These are phyloP conservation scores for Lipomyces orientalis DNA, from an alignment of 805 yeast species.

Conservation along the genomic window DNA sequence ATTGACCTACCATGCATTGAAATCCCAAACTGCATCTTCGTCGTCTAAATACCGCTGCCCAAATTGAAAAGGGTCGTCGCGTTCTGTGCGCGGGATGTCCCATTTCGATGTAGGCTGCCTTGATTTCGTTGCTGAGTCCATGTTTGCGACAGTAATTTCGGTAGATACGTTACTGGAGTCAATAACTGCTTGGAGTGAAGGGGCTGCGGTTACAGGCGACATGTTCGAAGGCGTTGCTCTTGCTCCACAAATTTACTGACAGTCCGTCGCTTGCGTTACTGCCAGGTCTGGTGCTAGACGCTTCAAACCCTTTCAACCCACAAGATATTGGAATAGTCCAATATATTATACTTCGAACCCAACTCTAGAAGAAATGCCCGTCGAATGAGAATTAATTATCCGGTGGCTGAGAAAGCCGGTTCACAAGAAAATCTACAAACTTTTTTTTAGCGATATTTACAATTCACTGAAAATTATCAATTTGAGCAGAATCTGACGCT, in stretches of 20 bases:
- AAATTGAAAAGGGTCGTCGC: constrained; percentile 73
- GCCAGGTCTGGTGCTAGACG: too few species aligned
- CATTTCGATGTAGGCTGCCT: constrained; percentile 16
- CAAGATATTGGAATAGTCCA: too few species aligned
- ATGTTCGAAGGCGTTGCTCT: background rate
- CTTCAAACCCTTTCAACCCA: too few species aligned
- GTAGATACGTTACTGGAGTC: background rate
- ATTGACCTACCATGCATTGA: constrained; percentile 75
- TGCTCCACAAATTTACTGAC: background rate
- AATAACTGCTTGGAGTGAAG: background rate
- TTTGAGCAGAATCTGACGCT: too few species aligned
- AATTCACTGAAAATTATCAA: too few species aligned
- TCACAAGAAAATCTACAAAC: too few species aligned
- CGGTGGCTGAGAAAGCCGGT: too few species aligned
- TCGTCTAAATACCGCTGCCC: constrained; percentile 81
- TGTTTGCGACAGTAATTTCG: background rate
- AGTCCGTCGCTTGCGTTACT: background rate
- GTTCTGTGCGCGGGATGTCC: constrained; percentile 37
- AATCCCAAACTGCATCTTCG: constrained; percentile 80
- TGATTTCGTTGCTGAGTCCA: background rate
- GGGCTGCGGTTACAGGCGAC: background rate
- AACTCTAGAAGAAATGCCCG: too few species aligned
- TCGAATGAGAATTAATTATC: too few species aligned
- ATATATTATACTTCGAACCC: too few species aligned
- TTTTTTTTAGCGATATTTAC: too few species aligned